These are phyloP conservation scores for Podila epicladia DNA, from an alignment of 192 early-diverging fungal species.

Conservation along the genomic window DNA sequence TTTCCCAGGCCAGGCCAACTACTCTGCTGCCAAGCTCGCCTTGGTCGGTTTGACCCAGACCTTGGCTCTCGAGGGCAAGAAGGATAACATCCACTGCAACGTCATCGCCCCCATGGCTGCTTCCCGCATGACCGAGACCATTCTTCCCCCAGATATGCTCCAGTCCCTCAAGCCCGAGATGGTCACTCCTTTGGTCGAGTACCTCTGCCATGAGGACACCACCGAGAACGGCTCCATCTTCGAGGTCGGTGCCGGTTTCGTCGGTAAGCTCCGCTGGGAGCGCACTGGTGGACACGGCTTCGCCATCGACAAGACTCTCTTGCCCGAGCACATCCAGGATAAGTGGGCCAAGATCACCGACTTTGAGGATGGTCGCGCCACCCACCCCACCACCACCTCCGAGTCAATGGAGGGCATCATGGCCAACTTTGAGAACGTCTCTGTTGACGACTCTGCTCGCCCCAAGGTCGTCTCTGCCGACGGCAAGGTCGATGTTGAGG, in stretches of 20 bases:
- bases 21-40: slow-evolving; percentile 91
- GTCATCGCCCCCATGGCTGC: slow-evolving; percentile 98
- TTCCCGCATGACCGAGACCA: slow-evolving; percentile 96
- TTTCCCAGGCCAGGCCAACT: slow-evolving; percentile 72
- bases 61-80: slow-evolving; percentile 93
- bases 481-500: slow-evolving; percentile 69
- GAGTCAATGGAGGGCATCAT: slow-evolving; percentile 85
- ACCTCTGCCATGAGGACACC: slow-evolving; percentile 89
- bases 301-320: slow-evolving; percentile 80
- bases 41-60: slow-evolving; percentile 91
- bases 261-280: slow-evolving; percentile 96
- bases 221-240: slow-evolving; percentile 91
- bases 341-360: slow-evolving; percentile 86
- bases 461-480: slow-evolving; percentile 44
- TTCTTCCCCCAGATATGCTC: slow-evolving; percentile 96
- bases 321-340: slow-evolving; percentile 85
- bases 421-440: slow-evolving; percentile 83
- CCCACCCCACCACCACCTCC: slow-evolving; percentile 80
- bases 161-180: slow-evolving; percentile 97
- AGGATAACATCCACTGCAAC: slow-evolving; percentile 93
- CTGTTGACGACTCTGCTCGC: slow-evolving; percentile 47
- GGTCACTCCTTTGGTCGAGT: slow-evolving; percentile 94
- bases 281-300: slow-evolving; percentile 94
- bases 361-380: slow-evolving; percentile 97
- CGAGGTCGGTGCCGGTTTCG: slow-evolving; percentile 96